Evolutionary conservation across 2,329 filamentous ascomycete species (phyloP), one percentile per base, ranked within the genome.

Genomic region (Epichloe bromicola): DNA sequence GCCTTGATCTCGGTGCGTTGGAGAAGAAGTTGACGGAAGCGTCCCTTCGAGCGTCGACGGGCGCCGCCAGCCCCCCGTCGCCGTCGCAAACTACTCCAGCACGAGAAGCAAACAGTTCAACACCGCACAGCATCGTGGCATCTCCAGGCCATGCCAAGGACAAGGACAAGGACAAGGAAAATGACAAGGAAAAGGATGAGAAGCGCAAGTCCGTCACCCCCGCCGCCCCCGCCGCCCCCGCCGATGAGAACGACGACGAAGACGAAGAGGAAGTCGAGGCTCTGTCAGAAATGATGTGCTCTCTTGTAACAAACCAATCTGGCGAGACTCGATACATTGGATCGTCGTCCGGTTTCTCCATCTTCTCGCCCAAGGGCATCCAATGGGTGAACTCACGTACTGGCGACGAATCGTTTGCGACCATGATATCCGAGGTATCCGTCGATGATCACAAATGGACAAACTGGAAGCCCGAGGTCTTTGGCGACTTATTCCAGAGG

Each of bases 311-410:
- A 1, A 97, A 95, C 63, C 89, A 91, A 59, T 86, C 82, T 55
- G 93, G 93, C 50, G 93, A 98, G 72, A 96, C 91, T 7, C 79
- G 93, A 67, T 98, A 95, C 64, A 95, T 97, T 59, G 93, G 88
- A 90, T 96, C 90, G 0, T 97, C 91, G 0, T 98, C 93, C 2
- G 93, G 93, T 3, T 97, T 97, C 68, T 97, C 91, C 50, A 98
- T 98, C 60, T 97, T 98, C 71, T 97, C 91, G 0, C 93, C 91
- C 14, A 95, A 95, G 65, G 93, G 93, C 43, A 95, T 98, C 50
- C 86, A 95, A 66, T 98, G 93, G 93, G 91, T 98, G 49, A 97
- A 96, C 61, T 84, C 93, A 58, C 96, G 94, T 72, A 97, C 90
- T 2, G 93, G 93, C n/a, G 93, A 98, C 63, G 82, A 77, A 20